Conservation (phyloP, 1,139 yeast genomes). For the Nakaseomyces kungkrabaensis region DNA sequence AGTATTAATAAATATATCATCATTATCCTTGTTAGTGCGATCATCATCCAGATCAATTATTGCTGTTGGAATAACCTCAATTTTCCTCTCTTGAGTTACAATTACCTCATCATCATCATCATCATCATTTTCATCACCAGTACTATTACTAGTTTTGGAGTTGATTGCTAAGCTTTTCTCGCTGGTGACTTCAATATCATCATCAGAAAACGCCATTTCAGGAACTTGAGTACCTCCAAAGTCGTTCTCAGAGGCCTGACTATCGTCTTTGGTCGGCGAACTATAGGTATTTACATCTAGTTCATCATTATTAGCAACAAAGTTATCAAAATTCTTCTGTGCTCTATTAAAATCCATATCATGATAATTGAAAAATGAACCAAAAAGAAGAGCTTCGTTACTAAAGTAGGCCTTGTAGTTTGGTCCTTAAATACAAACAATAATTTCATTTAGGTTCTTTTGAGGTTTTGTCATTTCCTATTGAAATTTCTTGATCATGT, state of each 20-base stretch:
- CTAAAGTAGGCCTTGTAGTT: no score
- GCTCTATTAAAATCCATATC: slow-evolving; percentile 19
- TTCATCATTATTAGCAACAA: slow-evolving; percentile 6
- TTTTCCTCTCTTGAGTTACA: background rate
- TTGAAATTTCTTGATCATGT: background rate
- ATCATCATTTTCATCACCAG: background rate
- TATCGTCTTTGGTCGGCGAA: background rate
- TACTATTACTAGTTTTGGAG: background rate
- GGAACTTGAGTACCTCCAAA: slow-evolving; percentile 20
- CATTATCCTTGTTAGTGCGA: background rate
- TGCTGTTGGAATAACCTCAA: background rate
- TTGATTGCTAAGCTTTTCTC: background rate
- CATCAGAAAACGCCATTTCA: slow-evolving; percentile 9
- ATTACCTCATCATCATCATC: slow-evolving; percentile 3
- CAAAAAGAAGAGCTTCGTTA: no score
- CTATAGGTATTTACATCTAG: slow-evolving; percentile 3
- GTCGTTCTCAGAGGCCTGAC: slow-evolving; percentile 2
- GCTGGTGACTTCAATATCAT: background rate
- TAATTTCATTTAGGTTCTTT: background rate
- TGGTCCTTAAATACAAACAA: no score
- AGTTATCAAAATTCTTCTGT: slow-evolving; percentile 8
- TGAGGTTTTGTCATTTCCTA: background rate
- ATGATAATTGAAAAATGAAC: background rate
- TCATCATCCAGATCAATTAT: slow-evolving; percentile 1
- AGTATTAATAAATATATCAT: slow-evolving; percentile 20